Percentiles rank a stretch among this genome's conserved stretches.
Evolutionary conservation across 371 early-diverging fungal species (phyloP).

Genomic region (Mortierella polycephala): DNA sequence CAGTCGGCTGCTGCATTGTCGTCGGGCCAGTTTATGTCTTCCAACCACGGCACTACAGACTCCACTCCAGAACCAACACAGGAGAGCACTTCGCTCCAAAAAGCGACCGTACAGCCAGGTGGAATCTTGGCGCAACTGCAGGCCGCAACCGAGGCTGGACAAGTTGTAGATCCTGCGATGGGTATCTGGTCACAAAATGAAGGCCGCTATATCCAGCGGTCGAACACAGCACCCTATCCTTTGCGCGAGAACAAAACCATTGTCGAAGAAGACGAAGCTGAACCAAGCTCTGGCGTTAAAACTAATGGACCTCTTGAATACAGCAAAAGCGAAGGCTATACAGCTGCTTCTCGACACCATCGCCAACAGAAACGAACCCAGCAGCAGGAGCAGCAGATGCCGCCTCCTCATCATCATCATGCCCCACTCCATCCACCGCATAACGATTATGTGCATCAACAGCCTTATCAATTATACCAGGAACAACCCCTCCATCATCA

Average conservation of each 20-base stretch:
- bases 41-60: not conserved
- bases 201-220: constrained; percentile 33
- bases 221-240: constrained; percentile 37
- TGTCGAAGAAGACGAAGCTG: constrained; percentile 26
- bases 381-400: constrained; percentile 12
- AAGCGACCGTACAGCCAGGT: constrained; percentile 32
- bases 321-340: constrained; percentile 46
- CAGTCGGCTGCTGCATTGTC: not conserved
- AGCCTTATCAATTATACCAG: constrained; percentile 6
- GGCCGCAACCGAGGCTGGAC: constrained; percentile 37
- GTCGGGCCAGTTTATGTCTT: not conserved
- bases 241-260: constrained; percentile 26
- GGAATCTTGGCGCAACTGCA: constrained; percentile 34
- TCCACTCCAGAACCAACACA: constrained; percentile 22
- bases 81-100: constrained; percentile 31
- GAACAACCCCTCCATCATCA: constrained; percentile 20
- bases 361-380: constrained; percentile 27
- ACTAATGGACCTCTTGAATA: constrained; percentile 25
- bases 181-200: constrained; percentile 32
- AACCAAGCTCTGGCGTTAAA: not conserved
- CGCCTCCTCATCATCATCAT: constrained; percentile 1
- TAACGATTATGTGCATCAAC: constrained; percentile 1
- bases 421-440: not conserved
- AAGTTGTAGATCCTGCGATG: constrained; percentile 31
- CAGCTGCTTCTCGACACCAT: constrained; percentile 6